Base-by-base conservation (phyloP, 1,139 yeast species). In the Lodderomyces parapsilosis region DNA sequence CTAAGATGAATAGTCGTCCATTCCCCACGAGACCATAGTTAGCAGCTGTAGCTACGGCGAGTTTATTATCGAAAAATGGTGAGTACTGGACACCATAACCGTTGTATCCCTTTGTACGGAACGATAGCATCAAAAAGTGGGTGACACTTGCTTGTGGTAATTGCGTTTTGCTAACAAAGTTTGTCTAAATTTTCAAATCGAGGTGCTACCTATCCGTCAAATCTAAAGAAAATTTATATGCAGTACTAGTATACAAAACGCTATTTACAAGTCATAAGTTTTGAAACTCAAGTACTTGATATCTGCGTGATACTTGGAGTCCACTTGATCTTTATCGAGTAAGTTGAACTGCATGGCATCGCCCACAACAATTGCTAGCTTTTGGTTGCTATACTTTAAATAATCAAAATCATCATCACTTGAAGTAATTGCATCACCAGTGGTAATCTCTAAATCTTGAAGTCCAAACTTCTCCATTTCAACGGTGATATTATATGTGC, bases 21-120 rank as follows among this genome's bases (percentile, higher is more conserved):
- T 93, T 93, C 2, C 99, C 99, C 3, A 89, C 96, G 8, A 93
- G 71, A 2, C 98, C 98, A 63, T 84, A 93, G 64, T 93, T 93
- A 28, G 98, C 89, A 0, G 96, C 85, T 0, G 95, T 74, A 1
- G 96, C 94, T 28, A 89, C 94, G 0, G 96, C 97, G 11, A 93
- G 60, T 56, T 86, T 86, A 65, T 86, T 87, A 64, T 93, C 98
- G 54, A 80, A 86, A 58, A 82, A 93, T 5, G 98, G 98, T 0
- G 97, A 90, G 67, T 91, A 93, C 56, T 85, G 86, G 13, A 90
- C 85, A 0, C 86, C 85, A 60, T 88, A 89, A 13, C 97, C 97
- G 57, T 90, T 86, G 65, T 80, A 89, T 2, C 96, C 96, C 22
- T 74, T 66, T 19, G 96, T 88, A 53, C 89, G 72, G 60, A 72